Conservation (phyloP, 805 yeast species). For the Blastobotrys chiropterorum region DNA sequence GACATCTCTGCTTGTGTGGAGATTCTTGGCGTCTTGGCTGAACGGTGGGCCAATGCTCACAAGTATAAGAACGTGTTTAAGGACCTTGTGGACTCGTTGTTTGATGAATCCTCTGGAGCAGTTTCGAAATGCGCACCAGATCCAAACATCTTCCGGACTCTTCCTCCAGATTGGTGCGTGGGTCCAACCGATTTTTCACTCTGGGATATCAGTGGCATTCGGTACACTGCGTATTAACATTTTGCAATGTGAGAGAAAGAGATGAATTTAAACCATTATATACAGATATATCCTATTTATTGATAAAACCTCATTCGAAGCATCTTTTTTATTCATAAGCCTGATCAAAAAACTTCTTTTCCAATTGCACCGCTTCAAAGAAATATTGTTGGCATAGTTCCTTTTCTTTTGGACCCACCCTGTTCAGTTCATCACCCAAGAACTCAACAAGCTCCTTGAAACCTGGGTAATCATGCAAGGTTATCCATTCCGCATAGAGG, state of each 20-base stretch:
- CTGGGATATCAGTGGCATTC: background rate
- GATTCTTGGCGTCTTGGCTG: conserved; percentile 7
- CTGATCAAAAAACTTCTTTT: conserved; percentile 2
- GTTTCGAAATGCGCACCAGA: background rate
- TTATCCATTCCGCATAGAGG: conserved; percentile 2
- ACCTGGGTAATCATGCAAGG: conserved; percentile 1
- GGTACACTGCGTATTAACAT: background rate
- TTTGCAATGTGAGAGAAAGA: too few species aligned
- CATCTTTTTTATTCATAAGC: background rate
- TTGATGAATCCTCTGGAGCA: background rate
- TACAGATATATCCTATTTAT: background rate
- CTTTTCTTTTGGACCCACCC: conserved; percentile 1
- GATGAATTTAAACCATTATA: background rate
- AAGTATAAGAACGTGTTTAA: conserved; percentile 8
- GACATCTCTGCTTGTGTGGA: conserved; percentile 8
- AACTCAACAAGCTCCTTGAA: background rate
- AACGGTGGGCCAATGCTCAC: conserved; percentile 10
- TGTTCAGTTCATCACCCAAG: background rate
- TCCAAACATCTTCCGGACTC: background rate
- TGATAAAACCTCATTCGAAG: too few species aligned
- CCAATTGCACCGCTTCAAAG: background rate
- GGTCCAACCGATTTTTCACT: conserved; percentile 1
- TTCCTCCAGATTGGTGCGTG: conserved; percentile 1
- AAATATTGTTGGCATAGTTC: background rate
- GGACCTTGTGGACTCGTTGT: conserved; percentile 6